Percentiles rank a stretch among this genome's conserved stretches.
These are phyloP conservation scores for Moesziomyces sp. DNA, from an alignment of 1,284 basidiomycete species.

Conservation along the genomic window DNA sequence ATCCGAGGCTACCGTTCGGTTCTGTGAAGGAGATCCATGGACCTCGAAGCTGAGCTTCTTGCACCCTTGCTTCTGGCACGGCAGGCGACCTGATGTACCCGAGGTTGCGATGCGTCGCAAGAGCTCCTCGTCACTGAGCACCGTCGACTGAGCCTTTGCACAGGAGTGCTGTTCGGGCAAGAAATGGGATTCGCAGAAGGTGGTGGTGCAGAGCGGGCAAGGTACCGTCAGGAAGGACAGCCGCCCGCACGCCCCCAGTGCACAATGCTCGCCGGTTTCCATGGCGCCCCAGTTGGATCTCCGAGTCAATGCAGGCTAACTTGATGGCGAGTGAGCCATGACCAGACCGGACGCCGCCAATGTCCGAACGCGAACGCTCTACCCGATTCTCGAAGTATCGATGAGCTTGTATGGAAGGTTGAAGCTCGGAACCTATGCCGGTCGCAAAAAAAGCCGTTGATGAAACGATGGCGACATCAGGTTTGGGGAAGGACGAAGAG, in stretches of 20 bases:
- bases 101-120: constrained; percentile 16
- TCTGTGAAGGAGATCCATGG: not conserved
- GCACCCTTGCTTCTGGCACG: constrained; percentile 57
- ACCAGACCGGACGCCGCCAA: too few relatives aligned
- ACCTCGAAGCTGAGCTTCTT: constrained; percentile 55
- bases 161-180: constrained; percentile 54
- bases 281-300: constrained; percentile 12
- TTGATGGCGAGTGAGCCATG: too few relatives aligned
- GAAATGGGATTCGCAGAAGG: constrained; percentile 57
- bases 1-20: too few relatives aligned
- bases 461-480: not conserved
- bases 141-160: constrained; percentile 26
- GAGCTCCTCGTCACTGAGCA: constrained; percentile 44
- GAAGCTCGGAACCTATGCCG: not conserved
- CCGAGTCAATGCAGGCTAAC: too few relatives aligned
- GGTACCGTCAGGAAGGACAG: constrained; percentile 58
- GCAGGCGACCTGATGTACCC: constrained; percentile 36
- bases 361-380: constrained; percentile 1
- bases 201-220: constrained; percentile 45
- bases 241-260: constrained; percentile 35
- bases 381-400: constrained; percentile 9
- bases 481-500: not conserved
- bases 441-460: not conserved
- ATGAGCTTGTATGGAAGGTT: not conserved
- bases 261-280: constrained; percentile 57